Conservation (phyloP, 2,329 filamentous ascomycete species). For the Penicillium aurantiogriseum region DNA sequence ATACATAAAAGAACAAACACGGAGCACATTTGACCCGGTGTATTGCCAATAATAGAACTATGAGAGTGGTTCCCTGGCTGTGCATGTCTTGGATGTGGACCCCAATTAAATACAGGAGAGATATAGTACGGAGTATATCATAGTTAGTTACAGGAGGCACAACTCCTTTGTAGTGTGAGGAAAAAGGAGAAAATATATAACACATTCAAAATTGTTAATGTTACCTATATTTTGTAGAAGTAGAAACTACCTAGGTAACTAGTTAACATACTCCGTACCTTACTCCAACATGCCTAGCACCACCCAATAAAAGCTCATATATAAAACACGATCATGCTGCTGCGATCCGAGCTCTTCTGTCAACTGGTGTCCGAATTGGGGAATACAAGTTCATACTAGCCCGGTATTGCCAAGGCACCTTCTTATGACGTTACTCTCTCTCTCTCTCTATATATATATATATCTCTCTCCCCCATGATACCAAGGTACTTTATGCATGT, state of each 20-base stretch:
- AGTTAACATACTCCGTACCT: too few species aligned
- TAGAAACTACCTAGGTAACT: too few species aligned
- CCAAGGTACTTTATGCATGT: background rate
- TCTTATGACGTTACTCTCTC: background rate
- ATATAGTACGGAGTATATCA: background rate
- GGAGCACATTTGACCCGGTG: slow-evolving; percentile 15
- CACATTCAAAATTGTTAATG: too few species aligned
- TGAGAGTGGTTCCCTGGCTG: slow-evolving; percentile 15
- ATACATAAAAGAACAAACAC: slow-evolving; percentile 5
- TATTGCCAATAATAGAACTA: slow-evolving; percentile 26
- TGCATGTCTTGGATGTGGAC: slow-evolving; percentile 17
- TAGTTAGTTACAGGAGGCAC: background rate
- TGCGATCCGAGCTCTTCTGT: background rate
- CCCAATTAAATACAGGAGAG: slow-evolving; percentile 10
- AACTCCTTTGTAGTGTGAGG: background rate
- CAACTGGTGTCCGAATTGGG: background rate
- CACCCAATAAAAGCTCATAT: background rate
- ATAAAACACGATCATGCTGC: background rate
- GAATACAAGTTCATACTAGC: slow-evolving; percentile 2
- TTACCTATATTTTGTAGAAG: too few species aligned
- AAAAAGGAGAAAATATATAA: too few species aligned
- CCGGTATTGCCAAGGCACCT: background rate
- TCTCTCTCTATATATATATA: background rate
- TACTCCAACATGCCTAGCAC: background rate
- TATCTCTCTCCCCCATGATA: background rate